Evolutionary conservation across 306 rosid species (phyloP).

Genomic region (Pueraria montana): DNA sequence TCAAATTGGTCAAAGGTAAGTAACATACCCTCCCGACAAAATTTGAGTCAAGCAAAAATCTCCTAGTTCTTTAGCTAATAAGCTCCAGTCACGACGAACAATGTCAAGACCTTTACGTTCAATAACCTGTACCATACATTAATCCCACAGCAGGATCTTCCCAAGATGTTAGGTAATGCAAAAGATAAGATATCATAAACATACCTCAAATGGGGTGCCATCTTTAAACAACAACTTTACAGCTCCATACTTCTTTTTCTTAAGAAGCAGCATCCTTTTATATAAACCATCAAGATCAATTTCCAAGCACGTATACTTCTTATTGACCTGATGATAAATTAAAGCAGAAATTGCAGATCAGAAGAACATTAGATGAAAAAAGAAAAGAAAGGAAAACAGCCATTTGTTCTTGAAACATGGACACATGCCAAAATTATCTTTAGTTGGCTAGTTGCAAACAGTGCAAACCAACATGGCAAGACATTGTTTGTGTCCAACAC

Average conservation of each 20-base stretch:
- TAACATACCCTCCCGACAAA: slow-evolving; percentile 92
- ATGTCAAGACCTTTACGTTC: slow-evolving; percentile 99
- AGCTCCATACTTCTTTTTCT: slow-evolving; percentile 98
- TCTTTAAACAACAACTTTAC: slow-evolving; percentile 82
- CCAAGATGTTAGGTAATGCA: slow-evolving; percentile 29
- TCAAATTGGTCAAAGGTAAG: slow-evolving; percentile 29
- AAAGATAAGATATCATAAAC: slow-evolving; percentile 8
- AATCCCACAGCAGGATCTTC: slow-evolving; percentile 37
- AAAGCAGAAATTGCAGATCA: slow-evolving; percentile 37
- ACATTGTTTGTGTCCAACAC: slow-evolving; percentile 15
- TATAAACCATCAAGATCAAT: slow-evolving; percentile 96
- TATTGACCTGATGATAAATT: slow-evolving; percentile 73
- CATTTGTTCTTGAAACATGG: slow-evolving; percentile 16
- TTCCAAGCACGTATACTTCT: slow-evolving; percentile 89
- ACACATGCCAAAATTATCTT: neutral
- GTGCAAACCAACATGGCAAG: slow-evolving; percentile 20
- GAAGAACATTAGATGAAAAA: slow-evolving; percentile 9
- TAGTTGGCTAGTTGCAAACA: neutral
- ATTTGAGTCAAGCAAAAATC: slow-evolving; percentile 92
- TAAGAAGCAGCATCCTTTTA: slow-evolving; percentile 94
- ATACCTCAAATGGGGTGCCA: slow-evolving; percentile 84
- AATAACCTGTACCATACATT: slow-evolving; percentile 69
- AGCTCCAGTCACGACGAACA: slow-evolving; percentile 99
- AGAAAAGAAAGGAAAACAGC: slow-evolving; percentile 20
- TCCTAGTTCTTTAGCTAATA: slow-evolving; percentile 92